Base-by-base conservation (phyloP, 2,329 filamentous ascomycete genomes). In the Aspergillus pseudoviridinutans region DNA sequence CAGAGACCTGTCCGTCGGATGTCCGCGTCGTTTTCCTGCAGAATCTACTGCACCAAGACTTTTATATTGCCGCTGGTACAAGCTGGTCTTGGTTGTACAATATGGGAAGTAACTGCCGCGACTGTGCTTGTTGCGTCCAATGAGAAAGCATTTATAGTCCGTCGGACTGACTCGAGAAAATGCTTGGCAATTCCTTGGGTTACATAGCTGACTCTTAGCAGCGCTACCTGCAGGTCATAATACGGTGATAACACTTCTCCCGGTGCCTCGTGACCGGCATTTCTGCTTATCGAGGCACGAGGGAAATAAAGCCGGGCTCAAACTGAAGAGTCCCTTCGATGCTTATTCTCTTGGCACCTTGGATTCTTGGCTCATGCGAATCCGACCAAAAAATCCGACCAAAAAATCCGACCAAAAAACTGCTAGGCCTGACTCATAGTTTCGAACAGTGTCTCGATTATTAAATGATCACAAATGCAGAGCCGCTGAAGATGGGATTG, bases 101-200 rank as follows among this genome's bases (percentile, higher is more conserved):
- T 42, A 44, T 29, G 22, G 46, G 46, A 50, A 53, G 42, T 53
- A 25, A 52, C 12, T 35, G 29, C 50, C 55, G 44, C 32, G 12
- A 29, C 10, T 29, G 42, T 20, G 6, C 42, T 29, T 5, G 5
- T n/a, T 17, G 10, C 17, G 10, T 22, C 51, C 55, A 53, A 56
- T 53, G 7, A 44, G 5, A 25, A 22, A 9, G 9, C 24, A 8
- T 14, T 41, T 3, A 17, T 24, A 14, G n/a, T 50, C 35, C 53
- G 29, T 42, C 47, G 35, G 47, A 5, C 17, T 51, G 32, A 55
- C 20, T 20, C 6, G 22, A 28, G 24, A 38, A 27, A 49, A 32
- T 27, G 44, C 57, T 58, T 58, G 57, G 57, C 57, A 41, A 35
- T 50, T 46, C 20, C 57, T 58, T 56, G 53, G 57, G 57, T 58